Evolutionary conservation across 2,329 filamentous ascomycete species (phyloP).

Genomic region (Hypoxylon sp.): DNA sequence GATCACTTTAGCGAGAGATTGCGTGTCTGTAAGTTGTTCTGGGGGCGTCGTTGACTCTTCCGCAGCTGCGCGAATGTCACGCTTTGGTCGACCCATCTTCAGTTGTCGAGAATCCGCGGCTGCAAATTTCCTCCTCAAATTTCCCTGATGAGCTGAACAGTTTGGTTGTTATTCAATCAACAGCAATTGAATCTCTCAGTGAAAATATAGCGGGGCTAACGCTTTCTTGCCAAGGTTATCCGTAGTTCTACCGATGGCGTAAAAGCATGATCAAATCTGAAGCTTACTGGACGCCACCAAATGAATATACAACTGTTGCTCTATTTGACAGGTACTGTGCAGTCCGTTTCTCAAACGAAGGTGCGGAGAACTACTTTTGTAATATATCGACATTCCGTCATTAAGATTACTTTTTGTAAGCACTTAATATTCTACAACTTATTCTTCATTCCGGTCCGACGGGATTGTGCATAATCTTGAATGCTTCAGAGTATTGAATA

Average conservation of each 20-base stretch:
- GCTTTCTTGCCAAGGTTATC: constrained; percentile 4
- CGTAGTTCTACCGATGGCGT: constrained; percentile 21
- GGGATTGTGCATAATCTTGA: neutral
- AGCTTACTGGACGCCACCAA: neutral
- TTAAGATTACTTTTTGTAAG: neutral
- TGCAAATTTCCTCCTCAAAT: neutral
- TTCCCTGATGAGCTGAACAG: neutral
- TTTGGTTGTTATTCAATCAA: neutral
- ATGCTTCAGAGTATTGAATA: neutral
- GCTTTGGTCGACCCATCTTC: constrained; percentile 80
- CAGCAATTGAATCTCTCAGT: neutral
- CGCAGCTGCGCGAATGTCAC: constrained; percentile 82
- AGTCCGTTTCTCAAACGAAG: neutral
- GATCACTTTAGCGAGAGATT: constrained; percentile 80
- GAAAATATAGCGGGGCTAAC: constrained; percentile 22
- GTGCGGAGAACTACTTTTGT: neutral
- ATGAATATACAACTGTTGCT: neutral
- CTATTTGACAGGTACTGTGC: neutral
- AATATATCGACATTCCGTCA: neutral
- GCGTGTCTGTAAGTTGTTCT: constrained; percentile 71
- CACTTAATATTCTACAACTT: no score
- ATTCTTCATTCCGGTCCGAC: neutral
- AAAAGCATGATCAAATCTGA: neutral
- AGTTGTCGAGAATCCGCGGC: constrained; percentile 3
- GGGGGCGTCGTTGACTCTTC: constrained; percentile 77